These are phyloP conservation scores for Suillus decipiens DNA, from an alignment of 768 basidiomycete genomes.

Conservation along the genomic window DNA sequence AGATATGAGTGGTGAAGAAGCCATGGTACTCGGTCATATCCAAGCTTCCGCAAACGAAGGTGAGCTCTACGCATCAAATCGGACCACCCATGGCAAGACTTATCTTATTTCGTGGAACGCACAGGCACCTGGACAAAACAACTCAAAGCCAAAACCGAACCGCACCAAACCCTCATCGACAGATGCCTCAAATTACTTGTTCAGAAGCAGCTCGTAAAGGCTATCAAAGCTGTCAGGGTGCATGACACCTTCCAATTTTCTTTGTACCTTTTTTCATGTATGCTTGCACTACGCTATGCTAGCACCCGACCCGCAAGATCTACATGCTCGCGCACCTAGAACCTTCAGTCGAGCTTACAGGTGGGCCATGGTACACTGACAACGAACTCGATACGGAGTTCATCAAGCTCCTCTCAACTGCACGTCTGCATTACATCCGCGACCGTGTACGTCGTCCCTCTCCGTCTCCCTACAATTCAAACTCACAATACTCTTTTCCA, in stretches of 20 bases:
- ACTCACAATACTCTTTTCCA: slow-evolving; percentile 28
- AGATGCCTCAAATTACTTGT: slow-evolving; percentile 85
- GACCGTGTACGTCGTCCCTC: slow-evolving; percentile 63
- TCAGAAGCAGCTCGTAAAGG: slow-evolving; percentile 85
- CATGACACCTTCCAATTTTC: slow-evolving; percentile 24
- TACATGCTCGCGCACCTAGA: slow-evolving; percentile 90
- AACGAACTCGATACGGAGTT: slow-evolving; percentile 94
- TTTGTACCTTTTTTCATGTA: background rate
- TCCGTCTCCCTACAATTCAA: background rate
- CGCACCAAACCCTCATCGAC: slow-evolving; percentile 88
- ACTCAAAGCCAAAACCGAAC: slow-evolving; percentile 84
- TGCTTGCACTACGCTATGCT: background rate
- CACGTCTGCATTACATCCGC: slow-evolving; percentile 76
- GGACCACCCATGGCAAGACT: background rate
- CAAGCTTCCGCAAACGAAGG: slow-evolving; percentile 82
- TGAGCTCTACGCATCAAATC: slow-evolving; percentile 25
- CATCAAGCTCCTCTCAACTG: slow-evolving; percentile 78
- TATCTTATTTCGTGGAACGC: slow-evolving; percentile 4
- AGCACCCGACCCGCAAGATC: slow-evolving; percentile 93
- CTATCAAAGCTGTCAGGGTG: slow-evolving; percentile 87
- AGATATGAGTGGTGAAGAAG: slow-evolving; percentile 82
- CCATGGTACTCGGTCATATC: slow-evolving; percentile 82
- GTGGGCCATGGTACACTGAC: slow-evolving; percentile 98
- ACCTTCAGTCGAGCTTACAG: slow-evolving; percentile 89
- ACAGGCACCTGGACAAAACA: slow-evolving; percentile 94